A percentile compares a stretch with the other conserved stretches of the same genome.
phyloP scores from a whole-genome alignment of 2,329 filamentous ascomycete species.

The Chrysoporthe deuterocubensis region DNA sequence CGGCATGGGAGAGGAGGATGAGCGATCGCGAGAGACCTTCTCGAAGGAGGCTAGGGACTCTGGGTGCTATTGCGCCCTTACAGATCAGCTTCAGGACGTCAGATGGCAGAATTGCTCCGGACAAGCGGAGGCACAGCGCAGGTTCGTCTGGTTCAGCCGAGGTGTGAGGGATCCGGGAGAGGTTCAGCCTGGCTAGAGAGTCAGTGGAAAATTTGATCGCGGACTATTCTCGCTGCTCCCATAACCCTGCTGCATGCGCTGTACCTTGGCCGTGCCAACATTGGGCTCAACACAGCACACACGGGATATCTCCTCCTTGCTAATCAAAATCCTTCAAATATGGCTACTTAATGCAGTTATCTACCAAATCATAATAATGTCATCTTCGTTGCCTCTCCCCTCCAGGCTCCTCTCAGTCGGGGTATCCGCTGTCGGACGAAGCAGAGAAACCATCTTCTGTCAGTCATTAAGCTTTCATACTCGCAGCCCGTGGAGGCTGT shows the following conservation, averaged over 20 bases:
- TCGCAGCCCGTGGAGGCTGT: conserved; percentile 1
- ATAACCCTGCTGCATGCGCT: neutral
- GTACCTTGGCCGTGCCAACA: neutral
- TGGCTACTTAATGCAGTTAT: conserved; percentile 18
- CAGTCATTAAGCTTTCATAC: conserved; percentile 15
- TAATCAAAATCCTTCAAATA: neutral
- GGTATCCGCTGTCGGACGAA: conserved; percentile 30
- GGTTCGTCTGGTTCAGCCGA: neutral
- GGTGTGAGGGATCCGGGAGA: conserved; percentile 2
- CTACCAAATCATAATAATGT: conserved; percentile 20
- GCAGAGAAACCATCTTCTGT: conserved; percentile 15
- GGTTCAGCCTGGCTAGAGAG: neutral
- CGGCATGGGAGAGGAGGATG: conserved; percentile 2
- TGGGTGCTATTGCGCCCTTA: neutral
- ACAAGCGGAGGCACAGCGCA: neutral
- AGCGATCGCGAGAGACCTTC: neutral
- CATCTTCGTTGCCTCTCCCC: conserved; percentile 21
- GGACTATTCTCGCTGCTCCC: conserved; percentile 6
- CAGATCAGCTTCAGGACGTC: neutral
- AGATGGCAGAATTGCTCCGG: neutral
- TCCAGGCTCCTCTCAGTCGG: conserved; percentile 16
- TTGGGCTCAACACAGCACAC: neutral
- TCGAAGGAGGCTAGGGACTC: neutral
- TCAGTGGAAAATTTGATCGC: neutral
- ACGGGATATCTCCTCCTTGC: neutral